phyloP scores from a whole-genome alignment of 2,329 filamentous ascomycete genomes.

The Fusarium sp. region DNA sequence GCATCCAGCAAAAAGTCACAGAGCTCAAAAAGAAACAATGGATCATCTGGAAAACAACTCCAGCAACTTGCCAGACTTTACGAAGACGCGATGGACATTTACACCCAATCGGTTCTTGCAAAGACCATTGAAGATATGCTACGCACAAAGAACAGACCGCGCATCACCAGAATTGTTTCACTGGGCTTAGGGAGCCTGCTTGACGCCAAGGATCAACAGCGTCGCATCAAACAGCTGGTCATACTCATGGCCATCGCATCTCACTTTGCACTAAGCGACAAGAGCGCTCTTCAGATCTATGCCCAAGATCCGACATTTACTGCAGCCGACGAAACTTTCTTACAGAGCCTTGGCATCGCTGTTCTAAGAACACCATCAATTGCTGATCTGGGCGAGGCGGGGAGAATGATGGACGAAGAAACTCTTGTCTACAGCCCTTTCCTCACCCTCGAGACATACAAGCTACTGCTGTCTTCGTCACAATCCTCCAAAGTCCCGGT shows the following conservation, averaged over 20 bases:
- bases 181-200: conserved; percentile 40
- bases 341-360: conserved; percentile 29
- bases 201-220: conserved; percentile 41
- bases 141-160: conserved; percentile 31
- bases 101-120: conserved; percentile 30
- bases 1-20: conserved; percentile 14
- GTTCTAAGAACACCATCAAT: conserved; percentile 38
- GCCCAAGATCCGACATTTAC: conserved; percentile 46
- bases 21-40: conserved; percentile 9
- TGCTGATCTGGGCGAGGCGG: conserved; percentile 39
- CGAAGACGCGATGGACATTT: conserved; percentile 27
- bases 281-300: conserved; percentile 15
- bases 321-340: conserved; percentile 36
- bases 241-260: conserved; percentile 40
- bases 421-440: conserved; percentile 46
- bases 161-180: conserved; percentile 37
- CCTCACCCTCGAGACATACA: conserved; percentile 44
- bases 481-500: not conserved
- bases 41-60: conserved; percentile 30
- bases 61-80: conserved; percentile 34
- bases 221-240: conserved; percentile 44
- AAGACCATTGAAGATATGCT: conserved; percentile 38
- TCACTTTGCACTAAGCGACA: conserved; percentile 6
- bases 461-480: conserved; percentile 20
- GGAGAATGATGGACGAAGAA: conserved; percentile 36